Evolutionary conservation across 1,139 yeast genomes (phyloP).

Genomic region (Scheffersomyces cryptocercus): DNA sequence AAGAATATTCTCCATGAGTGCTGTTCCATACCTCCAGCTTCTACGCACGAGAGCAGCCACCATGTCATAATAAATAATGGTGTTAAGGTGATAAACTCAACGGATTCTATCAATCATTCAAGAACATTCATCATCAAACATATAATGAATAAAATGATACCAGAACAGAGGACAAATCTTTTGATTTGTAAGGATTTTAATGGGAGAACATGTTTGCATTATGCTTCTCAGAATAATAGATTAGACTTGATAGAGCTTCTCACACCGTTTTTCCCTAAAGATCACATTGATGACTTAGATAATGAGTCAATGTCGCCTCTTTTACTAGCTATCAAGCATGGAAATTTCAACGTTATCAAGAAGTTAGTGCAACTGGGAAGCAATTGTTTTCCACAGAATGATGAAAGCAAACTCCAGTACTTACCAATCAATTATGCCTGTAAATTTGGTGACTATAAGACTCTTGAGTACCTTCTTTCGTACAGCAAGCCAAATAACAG

Average conservation of each 20-base stretch:
- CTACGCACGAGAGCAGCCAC: slow-evolving; percentile 29
- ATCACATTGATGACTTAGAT: slow-evolving; percentile 55
- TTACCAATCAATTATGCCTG: slow-evolving; percentile 91
- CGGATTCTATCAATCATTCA: slow-evolving; percentile 45
- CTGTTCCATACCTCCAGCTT: slow-evolving; percentile 40
- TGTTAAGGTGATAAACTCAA: slow-evolving; percentile 42
- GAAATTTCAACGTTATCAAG: slow-evolving; percentile 57
- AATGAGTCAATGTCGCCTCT: slow-evolving; percentile 81
- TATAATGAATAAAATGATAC: slow-evolving; percentile 26
- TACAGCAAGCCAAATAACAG: slow-evolving; percentile 23
- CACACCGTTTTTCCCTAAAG: slow-evolving; percentile 37
- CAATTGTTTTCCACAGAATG: slow-evolving; percentile 55
- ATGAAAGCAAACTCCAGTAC: slow-evolving; percentile 56
- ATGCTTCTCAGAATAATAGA: slow-evolving; percentile 75
- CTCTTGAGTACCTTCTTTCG: slow-evolving; percentile 60
- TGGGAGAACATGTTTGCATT: slow-evolving; percentile 85
- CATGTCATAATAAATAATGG: slow-evolving; percentile 47
- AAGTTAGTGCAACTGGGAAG: slow-evolving; percentile 48
- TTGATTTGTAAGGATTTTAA: slow-evolving; percentile 56
- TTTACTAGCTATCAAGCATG: slow-evolving; percentile 72
- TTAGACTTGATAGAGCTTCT: slow-evolving; percentile 53
- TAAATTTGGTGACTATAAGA: slow-evolving; percentile 73
- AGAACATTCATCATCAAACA: slow-evolving; percentile 40
- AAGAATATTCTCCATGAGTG: slow-evolving; percentile 47
- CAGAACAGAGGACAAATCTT: slow-evolving; percentile 21